These are phyloP conservation scores for Paramecium sonneborni DNA, from an alignment of 73 alveolate genomes.

Conservation along the genomic window DNA sequence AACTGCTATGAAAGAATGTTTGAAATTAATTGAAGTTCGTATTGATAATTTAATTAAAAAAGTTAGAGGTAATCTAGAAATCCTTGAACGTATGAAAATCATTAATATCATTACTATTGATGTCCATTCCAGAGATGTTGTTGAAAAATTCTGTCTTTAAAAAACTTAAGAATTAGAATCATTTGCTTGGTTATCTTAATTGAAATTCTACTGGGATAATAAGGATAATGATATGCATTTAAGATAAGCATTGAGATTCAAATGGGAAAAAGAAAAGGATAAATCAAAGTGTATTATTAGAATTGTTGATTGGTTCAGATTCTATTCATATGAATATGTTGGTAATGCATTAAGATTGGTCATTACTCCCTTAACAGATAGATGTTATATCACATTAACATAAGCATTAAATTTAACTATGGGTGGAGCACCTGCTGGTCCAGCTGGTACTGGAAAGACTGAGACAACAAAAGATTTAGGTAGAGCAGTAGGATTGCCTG, in stretches of 20 bases:
- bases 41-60: conserved; percentile 65
- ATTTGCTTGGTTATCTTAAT: conserved; percentile 99
- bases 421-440: conserved; percentile 99
- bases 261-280: conserved; percentile 75
- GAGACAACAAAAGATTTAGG: conserved; percentile 96
- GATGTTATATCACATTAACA: conserved; percentile 99
- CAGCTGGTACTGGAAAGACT: conserved; percentile 99
- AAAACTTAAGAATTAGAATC: conserved; percentile 78
- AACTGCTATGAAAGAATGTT: conserved; percentile 98
- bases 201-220: conserved; percentile 96
- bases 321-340: conserved; percentile 98
- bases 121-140: conserved; percentile 99
- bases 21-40: conserved; percentile 90
- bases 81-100: conserved; percentile 94
- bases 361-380: conserved; percentile 99
- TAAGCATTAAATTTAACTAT: conserved; percentile 97
- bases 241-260: conserved; percentile 63
- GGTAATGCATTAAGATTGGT: conserved; percentile 99
- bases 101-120: conserved; percentile 99
- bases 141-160: conserved; percentile 90
- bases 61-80: conserved; percentile 89
- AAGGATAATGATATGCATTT: conserved; percentile 69
- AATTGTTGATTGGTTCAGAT: conserved; percentile 98
- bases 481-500: conserved; percentile 98
- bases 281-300: conserved; percentile 94